Conservation (phyloP, 2,329 filamentous ascomycete species). For the Bipolaris victoriae region DNA sequence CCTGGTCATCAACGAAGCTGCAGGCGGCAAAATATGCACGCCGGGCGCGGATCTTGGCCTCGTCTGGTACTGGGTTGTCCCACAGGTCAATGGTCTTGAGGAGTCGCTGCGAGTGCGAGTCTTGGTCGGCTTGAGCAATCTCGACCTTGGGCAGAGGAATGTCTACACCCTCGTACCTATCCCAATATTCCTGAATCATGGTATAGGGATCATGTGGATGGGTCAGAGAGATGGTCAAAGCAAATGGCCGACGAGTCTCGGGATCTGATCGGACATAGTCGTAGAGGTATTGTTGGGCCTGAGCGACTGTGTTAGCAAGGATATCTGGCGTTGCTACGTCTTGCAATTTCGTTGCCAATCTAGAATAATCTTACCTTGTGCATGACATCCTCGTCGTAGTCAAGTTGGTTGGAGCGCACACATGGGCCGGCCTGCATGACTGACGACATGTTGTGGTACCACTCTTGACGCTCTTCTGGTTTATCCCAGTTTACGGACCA, state of each 20-base stretch:
- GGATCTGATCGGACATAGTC: conserved; percentile 84
- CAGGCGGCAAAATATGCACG: conserved; percentile 92
- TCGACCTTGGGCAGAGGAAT: conserved; percentile 80
- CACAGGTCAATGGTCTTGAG: conserved; percentile 86
- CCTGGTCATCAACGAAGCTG: conserved; percentile 91
- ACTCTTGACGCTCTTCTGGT: conserved; percentile 81
- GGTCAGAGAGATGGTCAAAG: conserved; percentile 88
- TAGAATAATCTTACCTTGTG: conserved; percentile 61
- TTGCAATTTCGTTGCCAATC: background rate
- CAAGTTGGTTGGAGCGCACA: conserved; percentile 90
- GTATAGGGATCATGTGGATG: conserved; percentile 96
- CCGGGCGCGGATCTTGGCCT: conserved; percentile 83
- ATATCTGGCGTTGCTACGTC: background rate
- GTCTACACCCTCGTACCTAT: conserved; percentile 85
- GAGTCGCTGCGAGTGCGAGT: conserved; percentile 84
- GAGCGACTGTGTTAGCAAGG: conserved; percentile 13
- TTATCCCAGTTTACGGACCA: conserved; percentile 97
- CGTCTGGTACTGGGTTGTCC: conserved; percentile 81
- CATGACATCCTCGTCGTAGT: conserved; percentile 97
- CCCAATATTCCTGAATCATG: conserved; percentile 93
- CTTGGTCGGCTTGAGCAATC: conserved; percentile 80
- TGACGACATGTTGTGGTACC: conserved; percentile 93
- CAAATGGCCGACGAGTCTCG: conserved; percentile 74
- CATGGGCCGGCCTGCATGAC: conserved; percentile 89
- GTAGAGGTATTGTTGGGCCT: conserved; percentile 84